Evolutionary conservation across 2,329 filamentous ascomycete genomes (phyloP).

Genomic region (Pestalotiopsis sp.): DNA sequence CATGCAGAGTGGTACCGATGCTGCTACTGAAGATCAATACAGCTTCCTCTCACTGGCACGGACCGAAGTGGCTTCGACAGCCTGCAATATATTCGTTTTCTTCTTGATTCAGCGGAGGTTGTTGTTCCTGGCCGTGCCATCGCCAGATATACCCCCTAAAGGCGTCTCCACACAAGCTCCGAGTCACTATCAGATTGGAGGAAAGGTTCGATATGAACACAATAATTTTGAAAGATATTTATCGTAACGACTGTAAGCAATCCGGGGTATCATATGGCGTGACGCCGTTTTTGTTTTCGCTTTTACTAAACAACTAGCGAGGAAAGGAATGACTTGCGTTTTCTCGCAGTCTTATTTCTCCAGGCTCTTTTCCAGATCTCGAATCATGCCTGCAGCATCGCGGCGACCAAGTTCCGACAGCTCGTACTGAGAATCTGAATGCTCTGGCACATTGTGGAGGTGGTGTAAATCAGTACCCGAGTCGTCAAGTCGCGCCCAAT

Average conservation of each 20-base stretch:
- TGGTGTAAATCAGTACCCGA: not conserved
- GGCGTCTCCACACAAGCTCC: slow-evolving; percentile 26
- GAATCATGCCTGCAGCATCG: not conserved
- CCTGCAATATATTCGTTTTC: too few relatives aligned
- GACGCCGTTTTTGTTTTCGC: not conserved
- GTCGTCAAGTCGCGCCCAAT: slow-evolving; percentile 3
- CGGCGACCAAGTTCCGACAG: not conserved
- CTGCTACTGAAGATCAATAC: too few relatives aligned
- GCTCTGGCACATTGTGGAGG: slow-evolving; percentile 1
- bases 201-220: not conserved
- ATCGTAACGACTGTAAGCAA: not conserved
- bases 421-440: slow-evolving; percentile 1
- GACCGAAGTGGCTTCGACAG: too few relatives aligned
- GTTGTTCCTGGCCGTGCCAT: too few relatives aligned
- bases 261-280: not conserved
- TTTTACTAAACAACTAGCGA: not conserved
- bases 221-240: not conserved
- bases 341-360: not conserved
- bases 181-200: not conserved
- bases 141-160: slow-evolving; percentile 32
- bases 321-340: not conserved
- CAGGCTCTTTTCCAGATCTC: not conserved
- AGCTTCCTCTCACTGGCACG: too few relatives aligned
- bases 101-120: too few relatives aligned
- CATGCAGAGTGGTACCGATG: too few relatives aligned